These are phyloP conservation scores for Malassezia slooffiae DNA, from an alignment of 1,284 basidiomycete species.

Conservation along the genomic window DNA sequence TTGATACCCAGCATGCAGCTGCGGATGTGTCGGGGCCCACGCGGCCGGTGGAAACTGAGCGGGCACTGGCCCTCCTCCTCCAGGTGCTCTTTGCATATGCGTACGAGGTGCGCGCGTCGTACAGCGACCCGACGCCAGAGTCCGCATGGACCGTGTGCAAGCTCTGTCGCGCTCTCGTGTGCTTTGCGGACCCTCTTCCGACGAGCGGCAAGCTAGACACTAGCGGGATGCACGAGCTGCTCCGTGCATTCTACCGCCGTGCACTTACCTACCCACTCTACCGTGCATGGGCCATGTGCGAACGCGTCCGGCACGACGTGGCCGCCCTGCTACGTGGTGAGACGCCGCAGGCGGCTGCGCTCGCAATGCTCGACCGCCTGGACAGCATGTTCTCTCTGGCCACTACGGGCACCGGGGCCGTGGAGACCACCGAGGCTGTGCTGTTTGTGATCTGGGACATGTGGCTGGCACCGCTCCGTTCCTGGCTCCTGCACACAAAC, in stretches of 20 bases:
- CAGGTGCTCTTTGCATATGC: slow-evolving; percentile 17
- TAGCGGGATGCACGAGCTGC: background rate
- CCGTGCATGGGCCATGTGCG: slow-evolving; percentile 14
- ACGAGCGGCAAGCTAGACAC: too few relatives aligned
- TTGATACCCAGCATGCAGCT: too few relatives aligned
- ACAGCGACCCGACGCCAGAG: slow-evolving; percentile 12
- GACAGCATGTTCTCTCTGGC: slow-evolving; percentile 13
- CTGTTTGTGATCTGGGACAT: slow-evolving; percentile 7
- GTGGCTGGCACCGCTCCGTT: slow-evolving; percentile 8
- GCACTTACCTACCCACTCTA: slow-evolving; percentile 16
- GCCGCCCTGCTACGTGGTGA: background rate
- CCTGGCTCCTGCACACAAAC: background rate
- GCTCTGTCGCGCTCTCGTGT: slow-evolving; percentile 10
- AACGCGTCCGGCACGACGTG: slow-evolving; percentile 7
- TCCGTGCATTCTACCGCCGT: slow-evolving; percentile 15
- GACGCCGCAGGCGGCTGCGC: background rate
- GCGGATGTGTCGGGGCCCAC: too few relatives aligned
- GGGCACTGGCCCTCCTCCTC: slow-evolving; percentile 2
- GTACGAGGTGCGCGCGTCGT: slow-evolving; percentile 13
- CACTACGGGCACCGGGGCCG: slow-evolving; percentile 6
- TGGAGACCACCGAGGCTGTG: slow-evolving; percentile 6
- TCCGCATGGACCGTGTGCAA: slow-evolving; percentile 18
- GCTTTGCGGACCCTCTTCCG: background rate
- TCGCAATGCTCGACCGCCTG: background rate
- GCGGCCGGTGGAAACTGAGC: background rate